Conservation (phyloP, 345 rosid genomes). For the Lenwebbia sp. region DNA sequence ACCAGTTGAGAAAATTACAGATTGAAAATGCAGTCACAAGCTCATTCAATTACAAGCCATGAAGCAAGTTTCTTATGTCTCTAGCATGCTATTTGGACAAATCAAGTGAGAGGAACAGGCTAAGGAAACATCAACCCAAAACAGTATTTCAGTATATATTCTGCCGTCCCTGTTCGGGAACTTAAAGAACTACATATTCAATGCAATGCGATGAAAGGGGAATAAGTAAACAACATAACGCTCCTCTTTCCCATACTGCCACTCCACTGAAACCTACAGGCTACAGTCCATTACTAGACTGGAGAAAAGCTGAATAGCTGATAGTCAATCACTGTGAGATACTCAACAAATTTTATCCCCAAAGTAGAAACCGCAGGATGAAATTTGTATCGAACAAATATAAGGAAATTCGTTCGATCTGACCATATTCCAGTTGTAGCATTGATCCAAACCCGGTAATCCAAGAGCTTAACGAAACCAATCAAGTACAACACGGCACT, state of each 20-base stretch:
- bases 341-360: not conserved
- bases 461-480: not conserved
- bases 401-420: not conserved
- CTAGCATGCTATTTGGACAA: no score
- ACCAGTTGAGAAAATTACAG: not conserved
- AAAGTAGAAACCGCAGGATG: not conserved
- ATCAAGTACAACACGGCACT: not conserved
- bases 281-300: fast-evolving
- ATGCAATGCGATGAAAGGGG: no score
- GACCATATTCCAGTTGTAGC: not conserved
- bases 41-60: no score
- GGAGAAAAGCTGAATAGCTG: not conserved
- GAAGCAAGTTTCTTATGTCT: no score
- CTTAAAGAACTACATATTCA: no score
- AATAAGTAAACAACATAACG: no score
- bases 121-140: no score
- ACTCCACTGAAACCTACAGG: no score
- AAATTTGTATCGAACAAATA: not conserved
- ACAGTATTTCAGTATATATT: no score
- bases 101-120: no score
- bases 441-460: not conserved
- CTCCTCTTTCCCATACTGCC: no score
- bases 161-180: no score
- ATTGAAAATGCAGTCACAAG: not conserved
- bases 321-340: not conserved